Evolutionary conservation across 2,329 filamentous ascomycete species (phyloP), one percentile per base, ranked within the genome.

Genomic region (Aspergillus arachidicola): DNA sequence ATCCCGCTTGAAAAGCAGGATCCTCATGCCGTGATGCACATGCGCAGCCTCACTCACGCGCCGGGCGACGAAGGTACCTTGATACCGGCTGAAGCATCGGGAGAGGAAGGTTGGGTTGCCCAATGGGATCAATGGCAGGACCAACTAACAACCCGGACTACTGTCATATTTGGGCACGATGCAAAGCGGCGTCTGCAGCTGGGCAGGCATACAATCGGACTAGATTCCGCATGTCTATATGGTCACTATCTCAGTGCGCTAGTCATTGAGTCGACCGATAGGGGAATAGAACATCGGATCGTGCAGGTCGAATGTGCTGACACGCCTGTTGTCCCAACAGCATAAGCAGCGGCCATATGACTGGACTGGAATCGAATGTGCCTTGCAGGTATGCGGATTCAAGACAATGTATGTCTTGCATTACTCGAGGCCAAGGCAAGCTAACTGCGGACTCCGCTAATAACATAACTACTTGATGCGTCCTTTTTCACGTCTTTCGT

Each of bases 61-160:
- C 19, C 36, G 0, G 61, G 34, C 11, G 56, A 28, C 3, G 23
- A 50, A 30, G 16, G 16, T 7, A 7, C 12, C 14, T 30, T 50
- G 16, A 30, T 30, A 65, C 58, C 69, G 3, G 41, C 60, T n/a
- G 66, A 68, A 46, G 38, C 4, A 16, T 23, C 48, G 21, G 67
- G 67, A 30, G 68, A 70, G 36, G 66, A 70, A 66, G 54, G 67
- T 14, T 71, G 69, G 69, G 50, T 54, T 45, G 23, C 23, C 14
- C 59, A 68, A 62, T 71, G 69, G 69, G 67, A 71, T 28, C 63
- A 36, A 16, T 71, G 64, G 67, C 69, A 71, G 53, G 68, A 69
- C 3, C 54, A 30, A 12, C 56, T 48, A 38, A 28, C 57, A 41
- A 59, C 68, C 32, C 66, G 60, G 41, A 65, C 66, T 6, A 70